Conservation (phyloP, 371 early-diverging fungal species). For the Zancudomyces culisetae region DNA sequence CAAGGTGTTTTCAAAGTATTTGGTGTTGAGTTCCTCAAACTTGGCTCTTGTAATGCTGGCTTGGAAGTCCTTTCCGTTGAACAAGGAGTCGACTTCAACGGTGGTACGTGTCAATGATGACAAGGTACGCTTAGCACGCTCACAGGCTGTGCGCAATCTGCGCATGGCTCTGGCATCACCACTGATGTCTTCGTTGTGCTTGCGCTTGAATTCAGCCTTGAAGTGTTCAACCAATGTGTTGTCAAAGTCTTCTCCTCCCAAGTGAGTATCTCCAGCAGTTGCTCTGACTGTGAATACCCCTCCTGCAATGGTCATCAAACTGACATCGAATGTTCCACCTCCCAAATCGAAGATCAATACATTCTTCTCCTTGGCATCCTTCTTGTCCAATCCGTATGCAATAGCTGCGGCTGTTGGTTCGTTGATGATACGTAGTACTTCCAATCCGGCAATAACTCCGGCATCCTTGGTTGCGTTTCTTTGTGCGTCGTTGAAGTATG, state of each 20-base stretch:
- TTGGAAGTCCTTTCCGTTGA: conserved; percentile 82
- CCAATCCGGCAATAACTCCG: conserved; percentile 85
- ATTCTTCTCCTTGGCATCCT: conserved; percentile 62
- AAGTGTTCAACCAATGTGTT: conserved; percentile 84
- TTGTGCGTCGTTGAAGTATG: conserved; percentile 96
- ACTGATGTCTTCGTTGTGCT: conserved; percentile 49
- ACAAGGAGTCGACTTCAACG: conserved; percentile 88
- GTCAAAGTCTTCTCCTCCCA: conserved; percentile 98
- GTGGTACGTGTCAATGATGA: conserved; percentile 76
- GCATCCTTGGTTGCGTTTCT: conserved; percentile 98
- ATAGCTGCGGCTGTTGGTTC: conserved; percentile 99
- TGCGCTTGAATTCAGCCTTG: conserved; percentile 77
- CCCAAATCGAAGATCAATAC: conserved; percentile 94
- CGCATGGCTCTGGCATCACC: conserved; percentile 77
- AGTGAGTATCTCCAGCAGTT: conserved; percentile 93
- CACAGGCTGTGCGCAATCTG: conserved; percentile 88
- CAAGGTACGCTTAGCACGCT: conserved; percentile 90
- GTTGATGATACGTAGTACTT: conserved; percentile 93
- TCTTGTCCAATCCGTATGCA: conserved; percentile 86
- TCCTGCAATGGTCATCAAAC: conserved; percentile 82
- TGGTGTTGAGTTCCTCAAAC: conserved; percentile 93
- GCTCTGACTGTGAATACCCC: conserved; percentile 90
- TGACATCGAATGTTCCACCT: conserved; percentile 97
- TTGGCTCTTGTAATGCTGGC: conserved; percentile 91
- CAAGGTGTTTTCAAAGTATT: conserved; percentile 82